Conservation (phyloP, 441 rosid genomes). For the Adansonia grandidieri region DNA sequence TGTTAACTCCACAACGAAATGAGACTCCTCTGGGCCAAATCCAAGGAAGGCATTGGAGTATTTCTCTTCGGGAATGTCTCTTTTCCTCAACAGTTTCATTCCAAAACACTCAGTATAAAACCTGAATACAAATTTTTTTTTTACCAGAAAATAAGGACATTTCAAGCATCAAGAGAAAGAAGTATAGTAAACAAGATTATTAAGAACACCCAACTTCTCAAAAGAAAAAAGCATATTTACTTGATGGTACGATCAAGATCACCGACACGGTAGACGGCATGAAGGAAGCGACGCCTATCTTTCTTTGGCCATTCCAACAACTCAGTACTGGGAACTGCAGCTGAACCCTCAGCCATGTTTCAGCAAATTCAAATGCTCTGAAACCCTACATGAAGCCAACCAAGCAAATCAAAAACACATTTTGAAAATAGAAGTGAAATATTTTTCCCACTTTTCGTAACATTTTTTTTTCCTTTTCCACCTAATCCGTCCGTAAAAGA, state of each 20-base stretch:
- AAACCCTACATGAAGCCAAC: background rate
- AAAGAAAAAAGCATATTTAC: conserved; percentile 48
- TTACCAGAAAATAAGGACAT: background rate
- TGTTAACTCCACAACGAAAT: conserved; percentile 85
- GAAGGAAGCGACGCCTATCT: conserved; percentile 84
- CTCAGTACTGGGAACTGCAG: conserved; percentile 53
- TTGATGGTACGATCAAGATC: conserved; percentile 89
- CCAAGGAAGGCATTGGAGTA: conserved; percentile 94
- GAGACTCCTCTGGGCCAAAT: conserved; percentile 76
- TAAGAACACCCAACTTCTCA: background rate
- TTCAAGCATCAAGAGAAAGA: background rate
- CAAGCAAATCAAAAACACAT: background rate
- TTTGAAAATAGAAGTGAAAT: background rate
- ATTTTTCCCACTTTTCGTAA: conserved; percentile 1
- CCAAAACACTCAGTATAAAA: conserved; percentile 95
- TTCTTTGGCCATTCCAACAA: conserved; percentile 88
- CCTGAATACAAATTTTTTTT: conserved; percentile 40
- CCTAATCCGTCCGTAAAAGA: background rate
- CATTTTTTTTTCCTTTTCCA: background rate
- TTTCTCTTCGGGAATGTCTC: conserved; percentile 94
- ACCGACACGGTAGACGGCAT: conserved; percentile 92
- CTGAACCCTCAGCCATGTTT: conserved; percentile 59
- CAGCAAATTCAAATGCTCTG: conserved; percentile 7
- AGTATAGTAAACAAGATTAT: background rate
- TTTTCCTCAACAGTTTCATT: conserved; percentile 85